A percentile compares a stretch with the other conserved stretches of the same genome.
phyloP scores from a whole-genome alignment of 345 rosid genomes.

The Durio zibethinus region DNA sequence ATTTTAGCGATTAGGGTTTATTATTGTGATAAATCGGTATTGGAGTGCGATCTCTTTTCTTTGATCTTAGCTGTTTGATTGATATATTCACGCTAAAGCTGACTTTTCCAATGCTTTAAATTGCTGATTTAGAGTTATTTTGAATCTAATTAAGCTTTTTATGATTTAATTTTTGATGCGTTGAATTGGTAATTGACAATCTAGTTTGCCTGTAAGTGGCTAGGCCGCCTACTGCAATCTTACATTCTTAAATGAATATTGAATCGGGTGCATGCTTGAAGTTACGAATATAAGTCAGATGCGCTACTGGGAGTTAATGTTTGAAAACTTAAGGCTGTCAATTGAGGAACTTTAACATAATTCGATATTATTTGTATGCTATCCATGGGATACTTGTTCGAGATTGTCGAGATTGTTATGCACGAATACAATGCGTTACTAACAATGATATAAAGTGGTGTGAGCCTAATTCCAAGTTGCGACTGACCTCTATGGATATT shows the following conservation, averaged over 20 bases:
- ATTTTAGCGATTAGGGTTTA: not conserved
- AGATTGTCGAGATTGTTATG: not conserved
- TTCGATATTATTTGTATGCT: not conserved
- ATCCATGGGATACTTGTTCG: not conserved
- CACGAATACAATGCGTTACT: not conserved
- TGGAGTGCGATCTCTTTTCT: not conserved
- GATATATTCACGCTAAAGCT: not conserved
- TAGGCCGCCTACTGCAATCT: not conserved
- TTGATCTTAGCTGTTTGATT: constrained; percentile 12
- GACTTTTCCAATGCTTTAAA: not conserved
- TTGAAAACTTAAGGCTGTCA: not conserved
- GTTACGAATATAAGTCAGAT: not conserved
- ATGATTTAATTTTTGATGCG: not conserved
- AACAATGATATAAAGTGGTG: not conserved
- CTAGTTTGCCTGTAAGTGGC: not conserved
- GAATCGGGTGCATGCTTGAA: not conserved
- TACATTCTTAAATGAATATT: not conserved
- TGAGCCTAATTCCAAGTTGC: not conserved
- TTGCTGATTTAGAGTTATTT: not conserved
- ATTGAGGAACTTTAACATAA: not conserved
- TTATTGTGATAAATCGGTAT: not conserved
- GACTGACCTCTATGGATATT: not conserved
- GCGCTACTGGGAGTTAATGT: not conserved
- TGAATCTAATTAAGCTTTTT: not conserved
- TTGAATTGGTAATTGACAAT: not conserved